Evolutionary conservation across 306 rosid species (phyloP).

Genomic region (Quercus dentata): DNA sequence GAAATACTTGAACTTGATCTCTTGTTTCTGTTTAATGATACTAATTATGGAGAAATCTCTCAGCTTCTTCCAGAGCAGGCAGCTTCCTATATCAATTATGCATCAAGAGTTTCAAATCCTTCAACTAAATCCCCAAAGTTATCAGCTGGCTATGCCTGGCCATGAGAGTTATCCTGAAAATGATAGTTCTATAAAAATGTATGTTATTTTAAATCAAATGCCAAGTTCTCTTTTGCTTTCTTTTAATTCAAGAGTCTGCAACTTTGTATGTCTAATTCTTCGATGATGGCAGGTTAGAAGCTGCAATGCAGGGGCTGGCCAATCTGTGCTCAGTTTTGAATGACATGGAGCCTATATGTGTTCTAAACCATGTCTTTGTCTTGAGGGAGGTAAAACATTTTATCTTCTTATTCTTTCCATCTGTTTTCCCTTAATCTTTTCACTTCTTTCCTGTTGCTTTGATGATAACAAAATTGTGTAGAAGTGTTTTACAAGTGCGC

Average conservation of each 20-base stretch:
- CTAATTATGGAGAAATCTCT: constrained; percentile 34
- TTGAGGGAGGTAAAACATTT: constrained; percentile 71
- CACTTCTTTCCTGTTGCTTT: too few species aligned
- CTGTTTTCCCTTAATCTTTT: background rate
- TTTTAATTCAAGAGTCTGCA: background rate
- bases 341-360: constrained; percentile 99
- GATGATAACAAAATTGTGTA: background rate
- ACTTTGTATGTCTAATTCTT: background rate
- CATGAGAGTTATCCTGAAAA: constrained; percentile 97
- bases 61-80: constrained; percentile 99
- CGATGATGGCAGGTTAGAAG: constrained; percentile 76
- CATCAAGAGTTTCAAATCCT: constrained; percentile 68
- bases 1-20: constrained; percentile 1
- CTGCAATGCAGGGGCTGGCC: constrained; percentile 98
- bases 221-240: constrained; percentile 1
- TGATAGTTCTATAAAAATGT: constrained; percentile 88
- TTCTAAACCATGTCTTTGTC: constrained; percentile 89
- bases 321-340: constrained; percentile 94
- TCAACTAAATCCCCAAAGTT: constrained; percentile 86
- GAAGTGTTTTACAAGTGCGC: background rate
- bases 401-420: background rate
- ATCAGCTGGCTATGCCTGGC: constrained; percentile 77
- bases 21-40: constrained; percentile 18
- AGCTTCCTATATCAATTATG: constrained; percentile 80
- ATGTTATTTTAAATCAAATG: constrained; percentile 24